Percentiles rank a stretch among this genome's conserved stretches.
Conservation (phyloP, 768 basidiomycete genomes). For the Mrakia frigida region DNA sequence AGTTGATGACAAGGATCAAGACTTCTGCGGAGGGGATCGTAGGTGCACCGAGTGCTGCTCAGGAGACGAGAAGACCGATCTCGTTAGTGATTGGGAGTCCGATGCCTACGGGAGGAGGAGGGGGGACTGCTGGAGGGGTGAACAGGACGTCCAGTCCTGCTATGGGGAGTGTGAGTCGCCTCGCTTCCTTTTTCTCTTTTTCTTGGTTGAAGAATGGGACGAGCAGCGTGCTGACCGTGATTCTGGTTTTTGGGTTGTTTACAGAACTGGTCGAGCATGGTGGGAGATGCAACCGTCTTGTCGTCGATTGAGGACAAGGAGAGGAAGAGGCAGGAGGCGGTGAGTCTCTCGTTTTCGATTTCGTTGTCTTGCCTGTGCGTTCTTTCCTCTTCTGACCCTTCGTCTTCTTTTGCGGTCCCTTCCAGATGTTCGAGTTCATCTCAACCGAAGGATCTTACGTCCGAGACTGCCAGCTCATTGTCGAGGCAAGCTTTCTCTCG, state of each 20-base stretch:
- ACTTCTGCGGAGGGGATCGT: not conserved
- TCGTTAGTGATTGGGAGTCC: conserved; percentile 12
- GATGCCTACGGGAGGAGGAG: not conserved
- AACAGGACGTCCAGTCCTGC: conserved; percentile 49
- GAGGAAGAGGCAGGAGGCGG: conserved; percentile 76
- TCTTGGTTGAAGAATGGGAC: too few relatives aligned
- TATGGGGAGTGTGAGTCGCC: conserved; percentile 59
- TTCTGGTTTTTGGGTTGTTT: conserved; percentile 32
- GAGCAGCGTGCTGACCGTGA: not conserved
- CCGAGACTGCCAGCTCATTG: conserved; percentile 81
- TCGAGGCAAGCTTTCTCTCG: conserved; percentile 57
- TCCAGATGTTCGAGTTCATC: conserved; percentile 94
- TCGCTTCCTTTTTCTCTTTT: not conserved
- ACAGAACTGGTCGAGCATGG: conserved; percentile 79
- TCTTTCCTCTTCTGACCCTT: not conserved
- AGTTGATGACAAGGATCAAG: conserved; percentile 23
- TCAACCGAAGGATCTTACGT: conserved; percentile 85
- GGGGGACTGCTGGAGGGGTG: not conserved
- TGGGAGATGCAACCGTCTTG: conserved; percentile 43
- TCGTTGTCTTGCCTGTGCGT: too few relatives aligned
- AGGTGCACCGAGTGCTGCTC: not conserved
- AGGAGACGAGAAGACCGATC: not conserved
- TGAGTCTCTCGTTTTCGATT: conserved; percentile 38
- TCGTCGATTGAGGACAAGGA: conserved; percentile 73
- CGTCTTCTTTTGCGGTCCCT: not conserved